phyloP scores from a whole-genome alignment of 2,329 filamentous ascomycete species.

The Penicillium sp. region DNA sequence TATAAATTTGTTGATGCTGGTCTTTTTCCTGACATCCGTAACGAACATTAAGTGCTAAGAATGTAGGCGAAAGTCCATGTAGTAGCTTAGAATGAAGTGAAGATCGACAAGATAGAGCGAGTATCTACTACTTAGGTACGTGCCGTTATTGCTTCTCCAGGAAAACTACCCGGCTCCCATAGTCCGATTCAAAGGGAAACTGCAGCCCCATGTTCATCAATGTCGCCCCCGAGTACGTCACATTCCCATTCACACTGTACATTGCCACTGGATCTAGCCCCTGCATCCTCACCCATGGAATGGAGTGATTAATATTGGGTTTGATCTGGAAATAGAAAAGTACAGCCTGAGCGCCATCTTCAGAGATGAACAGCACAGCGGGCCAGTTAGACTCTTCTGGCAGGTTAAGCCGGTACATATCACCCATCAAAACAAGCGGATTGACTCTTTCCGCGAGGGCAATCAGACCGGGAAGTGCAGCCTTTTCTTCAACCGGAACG shows the following conservation, averaged over 20 bases:
- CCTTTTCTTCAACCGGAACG: slow-evolving; percentile 48
- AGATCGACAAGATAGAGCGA: too few relatives aligned
- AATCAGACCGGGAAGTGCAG: slow-evolving; percentile 51
- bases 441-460: slow-evolving; percentile 52
- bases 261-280: slow-evolving; percentile 51
- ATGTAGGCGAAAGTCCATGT: too few relatives aligned
- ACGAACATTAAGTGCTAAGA: too few relatives aligned
- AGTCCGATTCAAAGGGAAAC: slow-evolving; percentile 49
- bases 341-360: slow-evolving; percentile 47
- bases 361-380: slow-evolving; percentile 54
- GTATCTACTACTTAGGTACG: too few relatives aligned
- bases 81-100: too few relatives aligned
- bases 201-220: slow-evolving; percentile 59
- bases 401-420: slow-evolving; percentile 55
- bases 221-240: slow-evolving; percentile 52
- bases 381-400: slow-evolving; percentile 59
- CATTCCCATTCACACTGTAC: slow-evolving; percentile 51
- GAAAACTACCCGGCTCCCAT: slow-evolving; percentile 53
- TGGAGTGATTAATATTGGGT: slow-evolving; percentile 49
- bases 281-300: slow-evolving; percentile 50
- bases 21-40: too few relatives aligned
- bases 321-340: slow-evolving; percentile 58
- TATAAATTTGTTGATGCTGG: too few relatives aligned
- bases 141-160: too few relatives aligned
- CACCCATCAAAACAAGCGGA: slow-evolving; percentile 54